These are phyloP conservation scores for Xenoacremonium recifei DNA, from an alignment of 2,329 filamentous ascomycete species.

Conservation along the genomic window DNA sequence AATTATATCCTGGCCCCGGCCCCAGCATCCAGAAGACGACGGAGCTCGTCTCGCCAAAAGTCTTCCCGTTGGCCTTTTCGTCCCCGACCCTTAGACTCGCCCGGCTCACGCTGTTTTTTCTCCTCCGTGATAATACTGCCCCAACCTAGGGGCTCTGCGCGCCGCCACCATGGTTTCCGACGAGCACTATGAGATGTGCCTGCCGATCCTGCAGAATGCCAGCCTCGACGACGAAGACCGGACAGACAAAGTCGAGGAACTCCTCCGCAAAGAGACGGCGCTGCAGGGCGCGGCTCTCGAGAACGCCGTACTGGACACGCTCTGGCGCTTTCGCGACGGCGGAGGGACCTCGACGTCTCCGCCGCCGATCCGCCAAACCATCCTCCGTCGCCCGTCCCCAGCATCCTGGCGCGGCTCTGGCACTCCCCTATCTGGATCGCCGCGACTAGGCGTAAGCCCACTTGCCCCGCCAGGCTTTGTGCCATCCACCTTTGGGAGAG, in stretches of 20 bases:
- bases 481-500: conserved; percentile 70
- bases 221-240: conserved; percentile 91
- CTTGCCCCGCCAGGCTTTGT: conserved; percentile 81
- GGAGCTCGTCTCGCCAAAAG: neutral
- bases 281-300: conserved; percentile 77
- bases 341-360: conserved; percentile 69
- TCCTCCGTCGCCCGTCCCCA: conserved; percentile 86
- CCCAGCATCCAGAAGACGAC: no score
- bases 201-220: conserved; percentile 81
- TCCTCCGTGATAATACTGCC: neutral
- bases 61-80: no score
- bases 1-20: neutral
- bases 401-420: conserved; percentile 86
- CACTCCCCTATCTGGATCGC: conserved; percentile 81
- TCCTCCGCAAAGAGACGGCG: conserved; percentile 75
- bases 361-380: conserved; percentile 81
- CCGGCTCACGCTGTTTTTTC: no score
- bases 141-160: conserved; percentile 15
- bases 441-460: conserved; percentile 78
- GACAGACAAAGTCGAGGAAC: conserved; percentile 84
- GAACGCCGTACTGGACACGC: conserved; percentile 83
- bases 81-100: no score
- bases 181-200: conserved; percentile 86
- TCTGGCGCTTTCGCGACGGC: conserved; percentile 79
- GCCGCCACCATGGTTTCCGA: conserved; percentile 90